Base-by-base conservation (phyloP, 805 yeast genomes). In the Wickerhamomyces sydowiorum region DNA sequence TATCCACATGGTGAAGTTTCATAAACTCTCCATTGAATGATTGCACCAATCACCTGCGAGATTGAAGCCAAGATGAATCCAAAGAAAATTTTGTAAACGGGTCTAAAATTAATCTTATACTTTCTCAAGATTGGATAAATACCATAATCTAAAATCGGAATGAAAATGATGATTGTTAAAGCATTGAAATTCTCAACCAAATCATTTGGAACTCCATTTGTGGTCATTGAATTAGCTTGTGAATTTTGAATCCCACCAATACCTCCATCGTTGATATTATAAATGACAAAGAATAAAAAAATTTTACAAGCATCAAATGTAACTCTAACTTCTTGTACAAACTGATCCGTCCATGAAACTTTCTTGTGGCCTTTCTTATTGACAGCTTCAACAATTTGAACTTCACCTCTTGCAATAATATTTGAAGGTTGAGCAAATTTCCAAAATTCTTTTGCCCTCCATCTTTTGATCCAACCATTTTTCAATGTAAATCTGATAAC, bases 171-270 rank as follows among this genome's bases (percentile, higher is more conserved):
- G 52, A 86, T 74, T 31, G 87, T 81, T 52, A 86, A 66, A 23
- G 93, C 84, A 62, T 86, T 83, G 52, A 86, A 75, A 56, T 79
- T 82, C 63, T 80, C 83, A 69, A 85, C 74, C 53, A 85, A 70
- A 69, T 85, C 95, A 59, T 86, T 86, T 50, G 95, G 93, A 52
- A 85, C 71, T 32, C 86, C 85, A 59, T 85, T 88, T 41, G 75
- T 67, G 52, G 82, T 77, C 86, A 84, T 80, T 50, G 75, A 70
- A 44, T 80, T 85, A 36, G 90, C 88, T 59, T 82, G 88, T 5
- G 58, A 54, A 41, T 49, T 54, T 37, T 52, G 51, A 27, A 54
- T 44, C 28, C 47, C 41, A 32, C 86, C 74, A 45, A 82, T 75
- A 54, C 85, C 82, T 62, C 80, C 80, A 65, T 78, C 80, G 44